Percentiles rank a stretch among this genome's conserved stretches.
Conservation (phyloP, 2,329 filamentous ascomycete species). For the Dendrostoma leiphaemia region DNA sequence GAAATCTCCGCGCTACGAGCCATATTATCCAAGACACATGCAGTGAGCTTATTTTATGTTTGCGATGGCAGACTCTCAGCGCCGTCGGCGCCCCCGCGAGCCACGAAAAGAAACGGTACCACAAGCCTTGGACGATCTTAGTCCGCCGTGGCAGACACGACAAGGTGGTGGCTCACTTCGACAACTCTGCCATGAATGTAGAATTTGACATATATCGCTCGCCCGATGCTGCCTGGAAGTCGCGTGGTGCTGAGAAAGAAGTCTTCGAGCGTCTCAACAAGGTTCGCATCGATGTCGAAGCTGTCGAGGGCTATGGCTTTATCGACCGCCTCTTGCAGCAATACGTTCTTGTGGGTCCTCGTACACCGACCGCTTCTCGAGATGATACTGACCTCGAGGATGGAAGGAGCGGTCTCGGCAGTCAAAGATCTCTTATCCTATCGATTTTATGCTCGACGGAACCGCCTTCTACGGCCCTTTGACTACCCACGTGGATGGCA, state of each 20-base stretch:
- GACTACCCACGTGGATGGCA: too few relatives aligned
- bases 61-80: too few relatives aligned
- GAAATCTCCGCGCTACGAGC: too few relatives aligned
- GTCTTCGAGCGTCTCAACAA: slow-evolving; percentile 6
- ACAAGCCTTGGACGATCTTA: neutral
- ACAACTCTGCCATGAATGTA: neutral
- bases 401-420: too few relatives aligned
- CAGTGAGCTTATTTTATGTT: too few relatives aligned
- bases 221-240: neutral
- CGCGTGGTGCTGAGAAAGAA: slow-evolving; percentile 1
- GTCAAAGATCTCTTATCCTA: too few relatives aligned
- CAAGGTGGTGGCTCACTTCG: neutral
- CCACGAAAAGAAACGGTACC: too few relatives aligned
- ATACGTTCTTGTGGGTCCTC: neutral
- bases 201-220: neutral
- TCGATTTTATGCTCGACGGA: too few relatives aligned
- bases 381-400: neutral
- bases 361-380: neutral
- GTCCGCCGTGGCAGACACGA: neutral
- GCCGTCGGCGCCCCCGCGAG: too few relatives aligned
- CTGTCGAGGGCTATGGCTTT: slow-evolving; percentile 4
- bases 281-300: neutral
- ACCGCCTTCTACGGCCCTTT: too few relatives aligned
- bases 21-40: too few relatives aligned
- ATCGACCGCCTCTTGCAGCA: neutral